These are phyloP conservation scores for Lentinula edodes DNA, from an alignment of 768 basidiomycete genomes.

Conservation along the genomic window DNA sequence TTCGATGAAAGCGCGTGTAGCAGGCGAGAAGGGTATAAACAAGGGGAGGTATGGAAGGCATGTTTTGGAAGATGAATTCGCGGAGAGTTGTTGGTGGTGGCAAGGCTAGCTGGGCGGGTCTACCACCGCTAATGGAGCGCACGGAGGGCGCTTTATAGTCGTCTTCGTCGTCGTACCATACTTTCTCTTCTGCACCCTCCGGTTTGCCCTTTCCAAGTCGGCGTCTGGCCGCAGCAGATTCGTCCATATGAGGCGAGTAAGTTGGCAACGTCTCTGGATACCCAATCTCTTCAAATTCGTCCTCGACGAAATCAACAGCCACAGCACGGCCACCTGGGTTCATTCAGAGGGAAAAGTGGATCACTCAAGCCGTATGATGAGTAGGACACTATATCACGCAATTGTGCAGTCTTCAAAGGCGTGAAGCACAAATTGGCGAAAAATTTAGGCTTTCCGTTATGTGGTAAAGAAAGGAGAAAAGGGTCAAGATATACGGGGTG, in stretches of 20 bases:
- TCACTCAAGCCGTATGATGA: background rate
- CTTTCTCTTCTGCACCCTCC: slow-evolving; percentile 11
- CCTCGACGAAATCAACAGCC: slow-evolving; percentile 64
- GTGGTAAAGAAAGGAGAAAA: background rate
- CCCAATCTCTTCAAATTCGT: slow-evolving; percentile 67
- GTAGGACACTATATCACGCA: background rate
- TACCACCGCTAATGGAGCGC: slow-evolving; percentile 49
- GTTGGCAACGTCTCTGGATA: slow-evolving; percentile 49
- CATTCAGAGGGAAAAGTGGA: background rate
- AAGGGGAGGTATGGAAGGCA: slow-evolving; percentile 70
- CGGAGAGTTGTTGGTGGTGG: slow-evolving; percentile 68
- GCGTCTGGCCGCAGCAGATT: slow-evolving; percentile 50
- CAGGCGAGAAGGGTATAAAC: slow-evolving; percentile 92
- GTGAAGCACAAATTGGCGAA: background rate
- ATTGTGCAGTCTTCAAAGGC: background rate
- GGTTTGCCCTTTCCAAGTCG: slow-evolving; percentile 26
- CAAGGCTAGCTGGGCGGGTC: slow-evolving; percentile 49
- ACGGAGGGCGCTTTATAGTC: slow-evolving; percentile 39
- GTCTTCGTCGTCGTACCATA: slow-evolving; percentile 39
- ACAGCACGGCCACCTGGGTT: slow-evolving; percentile 33
- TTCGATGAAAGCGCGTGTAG: slow-evolving; percentile 92
- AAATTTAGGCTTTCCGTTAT: background rate
- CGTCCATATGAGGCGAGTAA: slow-evolving; percentile 47
- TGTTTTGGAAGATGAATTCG: slow-evolving; percentile 77
- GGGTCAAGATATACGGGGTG: background rate